Percentiles rank a stretch among this genome's conserved stretches.
phyloP scores from a whole-genome alignment of 176 grass and related monocot species.

The Miscanthus lutarioriparius region DNA sequence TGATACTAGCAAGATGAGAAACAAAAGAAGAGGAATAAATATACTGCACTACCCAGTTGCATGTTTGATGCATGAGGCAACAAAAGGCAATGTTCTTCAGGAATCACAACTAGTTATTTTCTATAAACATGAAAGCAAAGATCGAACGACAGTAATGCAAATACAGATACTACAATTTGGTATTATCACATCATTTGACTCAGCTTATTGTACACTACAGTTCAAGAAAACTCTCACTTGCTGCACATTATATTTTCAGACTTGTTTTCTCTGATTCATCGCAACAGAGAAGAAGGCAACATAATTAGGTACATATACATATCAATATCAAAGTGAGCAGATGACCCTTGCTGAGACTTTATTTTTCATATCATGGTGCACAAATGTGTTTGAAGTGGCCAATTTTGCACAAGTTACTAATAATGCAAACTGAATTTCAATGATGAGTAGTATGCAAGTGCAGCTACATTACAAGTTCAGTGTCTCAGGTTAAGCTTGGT shows the following conservation, averaged over 20 bases:
- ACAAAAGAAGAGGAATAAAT: background rate
- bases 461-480: too few relatives aligned
- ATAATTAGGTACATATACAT: background rate
- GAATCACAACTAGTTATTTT: background rate
- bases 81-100: slow-evolving; percentile 10
- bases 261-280: background rate
- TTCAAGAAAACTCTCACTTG: background rate
- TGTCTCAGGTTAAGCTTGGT: too few relatives aligned
- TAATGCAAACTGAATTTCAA: slow-evolving; percentile 16
- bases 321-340: background rate
- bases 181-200: background rate
- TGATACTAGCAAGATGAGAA: slow-evolving; percentile 26
- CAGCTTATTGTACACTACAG: background rate
- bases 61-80: background rate
- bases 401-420: background rate
- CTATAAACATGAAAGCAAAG: slow-evolving; percentile 10
- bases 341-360: background rate
- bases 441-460: background rate
- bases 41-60: background rate
- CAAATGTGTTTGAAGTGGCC: background rate
- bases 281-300: background rate
- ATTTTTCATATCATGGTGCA: background rate
- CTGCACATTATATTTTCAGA: background rate
- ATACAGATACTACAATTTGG: background rate
- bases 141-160: background rate